Percentiles rank a stretch among this genome's conserved stretches.
phyloP scores from a whole-genome alignment of 2,329 filamentous ascomycete genomes.

The Colletotrichum limetticola region DNA sequence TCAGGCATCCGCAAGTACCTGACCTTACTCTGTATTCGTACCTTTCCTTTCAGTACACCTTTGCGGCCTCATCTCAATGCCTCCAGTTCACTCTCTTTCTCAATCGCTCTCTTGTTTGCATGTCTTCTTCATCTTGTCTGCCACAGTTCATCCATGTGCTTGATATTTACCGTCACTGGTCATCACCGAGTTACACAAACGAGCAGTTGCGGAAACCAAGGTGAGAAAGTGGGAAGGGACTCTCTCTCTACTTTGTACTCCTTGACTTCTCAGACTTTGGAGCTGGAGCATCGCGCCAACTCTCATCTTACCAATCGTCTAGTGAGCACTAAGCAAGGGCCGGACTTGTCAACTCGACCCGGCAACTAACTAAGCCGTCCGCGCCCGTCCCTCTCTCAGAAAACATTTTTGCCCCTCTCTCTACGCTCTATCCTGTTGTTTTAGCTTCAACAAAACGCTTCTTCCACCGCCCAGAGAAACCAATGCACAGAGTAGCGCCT shows the following conservation, averaged over 20 bases:
- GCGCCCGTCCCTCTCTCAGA: neutral
- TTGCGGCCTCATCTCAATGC: neutral
- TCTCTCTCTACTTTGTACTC: neutral
- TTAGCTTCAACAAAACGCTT: neutral
- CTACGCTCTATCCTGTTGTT: neutral
- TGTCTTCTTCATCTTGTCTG: neutral
- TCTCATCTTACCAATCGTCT: constrained; percentile 3
- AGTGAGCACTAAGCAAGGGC: constrained; percentile 13
- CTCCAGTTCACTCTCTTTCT: neutral
- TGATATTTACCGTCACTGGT: neutral
- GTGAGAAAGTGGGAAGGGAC: neutral
- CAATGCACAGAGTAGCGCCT: neutral
- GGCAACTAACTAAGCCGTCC: constrained; percentile 10
- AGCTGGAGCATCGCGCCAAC: neutral
- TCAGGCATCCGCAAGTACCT: too few relatives aligned
- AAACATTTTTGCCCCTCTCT: neutral
- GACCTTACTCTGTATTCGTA: too few relatives aligned
- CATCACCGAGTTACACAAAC: neutral
- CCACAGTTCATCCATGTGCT: neutral
- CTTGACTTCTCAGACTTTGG: neutral
- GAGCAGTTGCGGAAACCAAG: neutral
- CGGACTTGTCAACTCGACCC: constrained; percentile 14
- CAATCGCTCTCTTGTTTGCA: neutral
- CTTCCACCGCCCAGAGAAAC: neutral
- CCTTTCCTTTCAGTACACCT: neutral